Evolutionary conservation across 495 filamentous ascomycete species (phyloP), one percentile per base, ranked within the genome.

Genomic region (Hypoxylon rickii): DNA sequence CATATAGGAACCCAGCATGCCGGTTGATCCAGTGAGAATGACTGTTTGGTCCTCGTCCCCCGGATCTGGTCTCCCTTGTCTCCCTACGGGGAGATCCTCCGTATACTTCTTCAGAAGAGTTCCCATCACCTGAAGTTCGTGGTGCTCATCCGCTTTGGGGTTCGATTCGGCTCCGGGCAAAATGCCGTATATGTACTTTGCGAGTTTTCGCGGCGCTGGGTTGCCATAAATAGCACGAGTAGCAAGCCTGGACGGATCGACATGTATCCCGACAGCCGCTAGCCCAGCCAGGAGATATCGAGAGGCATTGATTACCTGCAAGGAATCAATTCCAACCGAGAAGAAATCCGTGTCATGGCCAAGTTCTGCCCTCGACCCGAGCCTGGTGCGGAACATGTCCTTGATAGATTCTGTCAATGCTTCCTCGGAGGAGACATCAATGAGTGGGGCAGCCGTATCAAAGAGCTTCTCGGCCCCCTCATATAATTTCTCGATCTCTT

Each of bases 1-100:
- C 51, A 86, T 67, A 60, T 84, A 83, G 1, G 75, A 79, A 3
- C 85, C 84, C 5, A 88, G 55, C n/a, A 74, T 73, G 17, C 83
- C 84, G 1, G 84, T 86, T 0, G 78, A 76, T 24, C 84, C 83
- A 0, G 82, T 87, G 10, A 87, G 67, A 15, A 86, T 48, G n/a
- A 85, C 69, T 0, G 75, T 69, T 51, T 77, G 74, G 15, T 57
- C 61, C 3, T 70, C 52, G 26, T 76, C 69, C 7, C 33, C 31
- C 7, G 76, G 69, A 0, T 69, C 39, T 2, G 69, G 60, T 42
- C 73, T 73, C 43, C 68, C 48, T 31, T 42, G 41, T 16, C 20
- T 51, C 3, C 55, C 62, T 2, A 39, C 11, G 0, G 70, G 72
- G 26, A 75, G 57, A 49, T 70, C 36, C 2, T 26, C 29, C 11